Evolutionary conservation across 108 stramenopile genomes (phyloP), one percentile per base, ranked within the genome.

Genomic region (Skeletonema grethae): DNA sequence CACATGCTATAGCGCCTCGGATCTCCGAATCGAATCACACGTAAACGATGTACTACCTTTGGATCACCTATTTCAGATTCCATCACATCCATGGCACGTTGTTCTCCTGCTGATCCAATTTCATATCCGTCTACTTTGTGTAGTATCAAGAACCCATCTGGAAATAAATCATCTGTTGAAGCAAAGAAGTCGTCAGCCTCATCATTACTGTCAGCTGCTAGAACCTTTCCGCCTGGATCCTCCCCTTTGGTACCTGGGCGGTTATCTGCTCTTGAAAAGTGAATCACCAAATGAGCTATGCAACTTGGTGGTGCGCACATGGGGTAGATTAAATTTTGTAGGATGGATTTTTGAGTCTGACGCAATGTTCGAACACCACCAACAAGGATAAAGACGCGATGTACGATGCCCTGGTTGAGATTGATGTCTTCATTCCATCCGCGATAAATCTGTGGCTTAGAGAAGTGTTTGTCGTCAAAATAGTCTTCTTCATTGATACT

Each of bases 231-330:
- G 0, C 36, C 36, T 9, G 36, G 10, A 11, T 38, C 36, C 10
- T 38, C 36, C 9, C 10, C 36, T 11, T 38, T 38, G 36, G 9
- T 11, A 60, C 59, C 31, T 30, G 59, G 59, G 7, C 59, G 59
- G 22, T 60, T 60, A 28, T 60, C 59, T 29, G 59, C 59, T 13
- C 31, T 13, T n/a, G 30, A 30, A 12, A 60, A 30, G 9, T 60
- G 59, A 11, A 60, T 60, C 24, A 60, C 59, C 59, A 60, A 32
- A 60, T 60, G 59, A 60, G 59, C 59, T 30, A 60, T 28, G 25
- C 59, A 60, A 1, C 8, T n/a, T 12, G 59, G 59, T 22, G 59
- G 30, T 2, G 59, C 10, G 10, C 59, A 60, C 4, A 60, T 29
- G 5, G 59, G 59, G 31, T 60, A 60, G 10, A 60, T 28, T 29